These are phyloP conservation scores for Boletus sp. DNA, from an alignment of 768 basidiomycete species.

Conservation along the genomic window DNA sequence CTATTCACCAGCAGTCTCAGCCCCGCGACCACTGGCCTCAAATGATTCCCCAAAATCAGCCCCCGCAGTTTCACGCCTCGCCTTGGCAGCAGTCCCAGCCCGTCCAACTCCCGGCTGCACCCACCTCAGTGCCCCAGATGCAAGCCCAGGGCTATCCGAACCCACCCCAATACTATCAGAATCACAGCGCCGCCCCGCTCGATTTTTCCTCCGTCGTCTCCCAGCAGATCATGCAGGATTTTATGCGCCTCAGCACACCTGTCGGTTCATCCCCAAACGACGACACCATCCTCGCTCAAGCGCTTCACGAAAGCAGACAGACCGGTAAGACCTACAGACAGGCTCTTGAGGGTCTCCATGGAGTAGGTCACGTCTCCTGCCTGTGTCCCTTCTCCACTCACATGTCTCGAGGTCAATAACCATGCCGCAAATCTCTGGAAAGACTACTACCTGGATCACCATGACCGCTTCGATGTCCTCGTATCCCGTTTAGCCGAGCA, in stretches of 20 bases:
- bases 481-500: conserved; percentile 25
- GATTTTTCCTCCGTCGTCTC: conserved; percentile 41
- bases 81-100: conserved; percentile 35
- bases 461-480: conserved; percentile 51
- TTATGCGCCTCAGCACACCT: conserved; percentile 51
- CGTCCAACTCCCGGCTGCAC: conserved; percentile 34
- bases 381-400: conserved; percentile 3
- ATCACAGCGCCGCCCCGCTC: conserved; percentile 18
- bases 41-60: conserved; percentile 27
- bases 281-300: conserved; percentile 56
- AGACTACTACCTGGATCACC: conserved; percentile 76
- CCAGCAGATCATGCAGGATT: conserved; percentile 57
- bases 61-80: conserved; percentile 28
- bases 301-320: conserved; percentile 37
- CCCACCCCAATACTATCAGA: conserved; percentile 24
- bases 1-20: conserved; percentile 21
- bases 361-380: conserved; percentile 41
- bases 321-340: conserved; percentile 55
- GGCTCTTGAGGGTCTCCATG: conserved; percentile 65
- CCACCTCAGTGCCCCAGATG: conserved; percentile 27
- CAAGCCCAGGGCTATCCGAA: conserved; percentile 18
- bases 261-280: conserved; percentile 50
- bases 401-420: conserved; percentile 37
- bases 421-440: conserved; percentile 68
- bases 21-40: conserved; percentile 24